A percentile compares a stretch with the other conserved stretches of the same genome.
Evolutionary conservation across 148 eudicot species (phyloP).

Genomic region (Rhododendron ferrugineum): DNA sequence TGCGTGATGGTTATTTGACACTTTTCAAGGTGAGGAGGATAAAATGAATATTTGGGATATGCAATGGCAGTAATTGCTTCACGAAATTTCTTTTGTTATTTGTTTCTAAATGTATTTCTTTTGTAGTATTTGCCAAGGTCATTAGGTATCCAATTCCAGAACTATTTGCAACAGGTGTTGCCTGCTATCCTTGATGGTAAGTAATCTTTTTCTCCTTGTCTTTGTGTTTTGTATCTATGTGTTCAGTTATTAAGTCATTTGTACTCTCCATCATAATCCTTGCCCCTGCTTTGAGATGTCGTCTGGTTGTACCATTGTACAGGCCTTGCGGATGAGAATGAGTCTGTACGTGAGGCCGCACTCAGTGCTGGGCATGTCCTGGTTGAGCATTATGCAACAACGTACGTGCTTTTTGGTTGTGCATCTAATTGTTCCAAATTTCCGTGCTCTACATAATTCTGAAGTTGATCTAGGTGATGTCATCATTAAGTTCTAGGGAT

Average conservation of each 20-base stretch:
- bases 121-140: slow-evolving; percentile 87
- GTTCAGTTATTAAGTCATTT: background rate
- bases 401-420: slow-evolving; percentile 41
- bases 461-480: background rate
- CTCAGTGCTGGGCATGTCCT: slow-evolving; percentile 96
- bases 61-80: background rate
- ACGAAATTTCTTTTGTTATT: background rate
- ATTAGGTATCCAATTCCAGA: slow-evolving; percentile 88
- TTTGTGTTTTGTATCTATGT: background rate
- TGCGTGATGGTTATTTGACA: slow-evolving; percentile 88
- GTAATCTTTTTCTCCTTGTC: background rate
- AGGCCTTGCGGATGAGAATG: slow-evolving; percentile 99
- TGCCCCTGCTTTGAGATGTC: background rate
- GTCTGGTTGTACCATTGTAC: background rate
- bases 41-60: background rate
- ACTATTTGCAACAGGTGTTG: slow-evolving; percentile 85
- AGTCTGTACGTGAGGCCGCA: slow-evolving; percentile 97
- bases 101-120: slow-evolving; percentile 14
- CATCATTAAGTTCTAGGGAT: background rate
- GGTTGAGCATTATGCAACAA: slow-evolving; percentile 94
- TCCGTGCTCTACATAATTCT: background rate
- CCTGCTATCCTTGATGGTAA: slow-evolving; percentile 97
- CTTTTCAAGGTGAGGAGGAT: slow-evolving; percentile 65
- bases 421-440: background rate
- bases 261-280: background rate